Percentiles rank a stretch among this genome's conserved stretches.
Conservation (phyloP, 2,329 filamentous ascomycete species). For the Rhynchosporium agropyri region DNA sequence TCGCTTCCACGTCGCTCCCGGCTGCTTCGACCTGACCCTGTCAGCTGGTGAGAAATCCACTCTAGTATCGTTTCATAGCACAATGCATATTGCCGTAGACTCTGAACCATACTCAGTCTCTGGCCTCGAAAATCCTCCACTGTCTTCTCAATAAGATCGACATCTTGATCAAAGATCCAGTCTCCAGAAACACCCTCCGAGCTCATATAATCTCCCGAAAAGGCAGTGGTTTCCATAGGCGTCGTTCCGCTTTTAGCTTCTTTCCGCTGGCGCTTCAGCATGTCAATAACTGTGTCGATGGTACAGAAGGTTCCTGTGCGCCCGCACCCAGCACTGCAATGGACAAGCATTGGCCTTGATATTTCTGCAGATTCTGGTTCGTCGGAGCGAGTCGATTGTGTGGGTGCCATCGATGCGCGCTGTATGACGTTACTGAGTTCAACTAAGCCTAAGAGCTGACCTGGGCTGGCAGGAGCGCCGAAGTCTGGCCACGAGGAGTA, state of each 20-base stretch:
- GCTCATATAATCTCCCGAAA: slow-evolving; percentile 35
- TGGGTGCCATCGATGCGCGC: slow-evolving; percentile 48
- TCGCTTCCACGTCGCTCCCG: slow-evolving; percentile 38
- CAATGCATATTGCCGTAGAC: slow-evolving; percentile 86
- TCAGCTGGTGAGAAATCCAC: slow-evolving; percentile 62
- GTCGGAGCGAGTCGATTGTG: slow-evolving; percentile 48
- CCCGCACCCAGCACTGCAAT: slow-evolving; percentile 95
- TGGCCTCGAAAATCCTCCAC: slow-evolving; percentile 91
- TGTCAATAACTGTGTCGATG: slow-evolving; percentile 92
- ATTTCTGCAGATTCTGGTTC: slow-evolving; percentile 59
- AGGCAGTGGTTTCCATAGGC: slow-evolving; percentile 49
- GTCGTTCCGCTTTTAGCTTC: slow-evolving; percentile 41
- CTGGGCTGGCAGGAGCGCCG: slow-evolving; percentile 85
- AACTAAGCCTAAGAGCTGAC: slow-evolving; percentile 84
- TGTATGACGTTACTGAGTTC: slow-evolving; percentile 81
- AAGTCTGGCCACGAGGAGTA: slow-evolving; percentile 98
- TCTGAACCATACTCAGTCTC: slow-evolving; percentile 95
- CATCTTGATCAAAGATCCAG: slow-evolving; percentile 70
- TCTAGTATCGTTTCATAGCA: slow-evolving; percentile 95
- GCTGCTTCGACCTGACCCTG: slow-evolving; percentile 17
- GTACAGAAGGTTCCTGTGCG: slow-evolving; percentile 96
- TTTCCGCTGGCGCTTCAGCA: slow-evolving; percentile 82
- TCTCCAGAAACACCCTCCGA: slow-evolving; percentile 48
- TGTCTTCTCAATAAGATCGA: slow-evolving; percentile 82
- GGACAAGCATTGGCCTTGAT: slow-evolving; percentile 78